Base-by-base conservation (phyloP, 768 basidiomycete species). In the Postia placenta region DNA sequence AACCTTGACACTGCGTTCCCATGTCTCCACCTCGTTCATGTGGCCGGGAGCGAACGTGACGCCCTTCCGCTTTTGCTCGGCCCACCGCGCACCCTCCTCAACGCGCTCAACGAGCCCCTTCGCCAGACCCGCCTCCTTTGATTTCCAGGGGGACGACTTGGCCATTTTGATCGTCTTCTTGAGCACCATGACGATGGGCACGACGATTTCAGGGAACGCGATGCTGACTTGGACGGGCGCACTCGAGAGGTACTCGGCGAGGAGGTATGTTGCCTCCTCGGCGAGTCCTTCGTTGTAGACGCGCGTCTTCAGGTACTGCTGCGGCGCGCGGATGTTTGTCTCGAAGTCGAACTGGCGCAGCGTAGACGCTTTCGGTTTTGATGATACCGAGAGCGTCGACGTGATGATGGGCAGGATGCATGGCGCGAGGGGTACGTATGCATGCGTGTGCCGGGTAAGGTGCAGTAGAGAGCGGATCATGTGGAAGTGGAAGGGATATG, bases 401-500 rank as follows among this genome's bases (percentile, higher is more conserved):
- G 85, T 79, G 55, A 99, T 73, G 54, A 96, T 84, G 39, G 93
- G 89, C 48, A 97, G 76, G 50, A 97, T 74, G 69, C 88, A 85
- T 2, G 95, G 84, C 0, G 90, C 73, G 38, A 99, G 74, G 9
- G 96, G 93, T 48, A 96, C 80, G 66, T 91, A 98, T 15, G 80
- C 87, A 47, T 79, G 74, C 2, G 89, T 94, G 63, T 92, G 90
- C 42, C 79, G 79, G 33, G 85, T 82, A 54, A 99, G 76, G 62
- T 92, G 86, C 22, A 92, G 73, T 39, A 98, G 78, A 1, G 96
- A 94, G 9, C 91, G 88, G 27, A 88, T 69, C 50, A 98, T 77
- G 64, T 98, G 94, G 24, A 98, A 78, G 64, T 97, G 94, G 66
- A 97, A 87, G 1, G 96, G 95, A 69, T 89, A 89, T 53, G 92